Evolutionary conservation across 805 yeast genomes (phyloP).

Genomic region (Saccharomyces jurei): DNA sequence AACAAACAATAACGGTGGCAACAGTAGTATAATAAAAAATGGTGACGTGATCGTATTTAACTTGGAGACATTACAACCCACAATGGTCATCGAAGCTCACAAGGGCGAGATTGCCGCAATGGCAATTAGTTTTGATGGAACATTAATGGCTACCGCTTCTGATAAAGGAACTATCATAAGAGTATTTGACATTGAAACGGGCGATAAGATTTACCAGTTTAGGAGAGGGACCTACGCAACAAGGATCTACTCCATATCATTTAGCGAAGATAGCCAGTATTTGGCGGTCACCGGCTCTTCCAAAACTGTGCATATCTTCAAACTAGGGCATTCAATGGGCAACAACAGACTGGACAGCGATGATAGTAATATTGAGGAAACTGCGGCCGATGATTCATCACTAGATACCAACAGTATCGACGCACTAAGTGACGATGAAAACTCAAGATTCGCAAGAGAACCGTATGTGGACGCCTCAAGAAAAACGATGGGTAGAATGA

Average conservation of each 20-base stretch:
- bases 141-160: constrained; percentile 62
- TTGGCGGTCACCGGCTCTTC: constrained; percentile 82
- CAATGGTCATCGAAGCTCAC: constrained; percentile 67
- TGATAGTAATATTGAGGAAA: constrained; percentile 34
- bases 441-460: constrained; percentile 30
- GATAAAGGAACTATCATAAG: constrained; percentile 72
- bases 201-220: constrained; percentile 53
- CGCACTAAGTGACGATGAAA: background rate
- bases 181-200: constrained; percentile 57
- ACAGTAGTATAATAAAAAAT: constrained; percentile 26
- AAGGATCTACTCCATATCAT: constrained; percentile 63
- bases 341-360: constrained; percentile 19
- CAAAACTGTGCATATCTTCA: constrained; percentile 87
- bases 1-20: constrained; percentile 2
- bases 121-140: constrained; percentile 56
- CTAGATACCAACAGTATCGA: constrained; percentile 1
- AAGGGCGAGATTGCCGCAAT: constrained; percentile 59
- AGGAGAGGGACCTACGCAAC: constrained; percentile 83
- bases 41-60: constrained; percentile 69
- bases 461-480: constrained; percentile 68
- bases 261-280: constrained; percentile 60
- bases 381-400: constrained; percentile 12
- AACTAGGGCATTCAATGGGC: constrained; percentile 36
- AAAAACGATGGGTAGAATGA: constrained; percentile 64
- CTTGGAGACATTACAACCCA: constrained; percentile 51